Evolutionary conservation across 495 filamentous ascomycete species (phyloP).

Genomic region (Penicillium malachiteum): DNA sequence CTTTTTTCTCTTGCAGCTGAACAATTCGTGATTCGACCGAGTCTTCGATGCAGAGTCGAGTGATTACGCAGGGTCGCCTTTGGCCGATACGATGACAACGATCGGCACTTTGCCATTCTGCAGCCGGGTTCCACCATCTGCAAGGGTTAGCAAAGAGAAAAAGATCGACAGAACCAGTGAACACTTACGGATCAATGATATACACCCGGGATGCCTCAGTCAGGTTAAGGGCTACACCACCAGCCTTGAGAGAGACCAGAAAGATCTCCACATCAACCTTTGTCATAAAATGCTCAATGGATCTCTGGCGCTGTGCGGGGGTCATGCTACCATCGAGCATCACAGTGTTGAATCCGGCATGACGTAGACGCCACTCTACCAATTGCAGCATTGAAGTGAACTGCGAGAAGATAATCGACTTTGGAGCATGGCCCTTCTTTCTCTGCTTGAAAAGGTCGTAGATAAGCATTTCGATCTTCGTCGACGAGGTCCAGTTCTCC

Average conservation of each 20-base stretch:
- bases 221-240: constrained; percentile 91
- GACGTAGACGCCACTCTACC: constrained; percentile 91
- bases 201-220: constrained; percentile 93
- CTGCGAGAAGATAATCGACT: constrained; percentile 77
- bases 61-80: constrained; percentile 89
- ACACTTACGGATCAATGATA: constrained; percentile 85
- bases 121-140: constrained; percentile 96
- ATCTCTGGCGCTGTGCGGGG: constrained; percentile 84
- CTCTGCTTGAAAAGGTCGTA: constrained; percentile 88
- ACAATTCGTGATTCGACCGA: constrained; percentile 95
- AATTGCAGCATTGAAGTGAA: constrained; percentile 73
- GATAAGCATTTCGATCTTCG: constrained; percentile 94
- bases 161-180: neutral
- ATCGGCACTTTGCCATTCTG: constrained; percentile 96
- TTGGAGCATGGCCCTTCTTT: constrained; percentile 85
- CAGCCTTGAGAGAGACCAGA: constrained; percentile 90
- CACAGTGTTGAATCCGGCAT: constrained; percentile 94
- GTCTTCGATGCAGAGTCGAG: constrained; percentile 90
- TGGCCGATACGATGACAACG: constrained; percentile 97
- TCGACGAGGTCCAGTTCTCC: constrained; percentile 95
- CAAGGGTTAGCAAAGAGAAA: constrained; percentile 17
- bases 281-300: constrained; percentile 93
- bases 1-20: constrained; percentile 94
- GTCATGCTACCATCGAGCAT: constrained; percentile 98
- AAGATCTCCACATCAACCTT: constrained; percentile 92